Percentiles rank a stretch among this genome's conserved stretches.
Evolutionary conservation across 2,329 filamentous ascomycete species (phyloP).

Genomic region (Penicillium oxalicum): DNA sequence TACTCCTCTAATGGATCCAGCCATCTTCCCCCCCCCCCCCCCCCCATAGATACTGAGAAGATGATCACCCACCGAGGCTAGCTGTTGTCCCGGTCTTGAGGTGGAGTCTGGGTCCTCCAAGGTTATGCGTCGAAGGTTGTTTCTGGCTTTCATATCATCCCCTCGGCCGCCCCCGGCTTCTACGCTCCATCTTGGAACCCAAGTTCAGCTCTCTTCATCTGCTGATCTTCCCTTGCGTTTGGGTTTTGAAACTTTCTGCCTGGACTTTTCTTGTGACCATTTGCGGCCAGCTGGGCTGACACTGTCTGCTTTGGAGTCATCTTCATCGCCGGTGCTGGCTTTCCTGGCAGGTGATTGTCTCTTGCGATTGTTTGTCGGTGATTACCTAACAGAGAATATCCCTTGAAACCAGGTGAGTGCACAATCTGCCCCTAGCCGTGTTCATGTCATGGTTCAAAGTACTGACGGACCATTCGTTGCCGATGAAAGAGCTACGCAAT

Average conservation of each 20-base stretch:
- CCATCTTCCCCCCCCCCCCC: conserved; percentile 19
- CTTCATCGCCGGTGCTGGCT: neutral
- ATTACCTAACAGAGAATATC: neutral
- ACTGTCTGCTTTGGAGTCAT: neutral
- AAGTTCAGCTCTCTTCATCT: conserved; percentile 9
- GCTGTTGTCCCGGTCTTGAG: conserved; percentile 8
- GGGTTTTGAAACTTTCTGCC: conserved; percentile 4
- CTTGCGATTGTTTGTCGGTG: conserved; percentile 9
- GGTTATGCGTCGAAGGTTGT: conserved; percentile 23
- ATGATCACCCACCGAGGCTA: conserved; percentile 16
- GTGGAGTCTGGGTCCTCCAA: conserved; percentile 22
- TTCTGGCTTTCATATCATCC: conserved; percentile 23
- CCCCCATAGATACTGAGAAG: conserved; percentile 22
- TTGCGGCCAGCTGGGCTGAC: too few species aligned
- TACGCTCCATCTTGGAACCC: conserved; percentile 2
- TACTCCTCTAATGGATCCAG: conserved; percentile 23
- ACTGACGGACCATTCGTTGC: conserved; percentile 21
- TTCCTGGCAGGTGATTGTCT: conserved; percentile 4
- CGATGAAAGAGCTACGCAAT: conserved; percentile 30
- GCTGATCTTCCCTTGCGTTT: conserved; percentile 11
- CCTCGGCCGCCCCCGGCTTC: conserved; percentile 17
- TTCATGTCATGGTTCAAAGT: conserved; percentile 1
- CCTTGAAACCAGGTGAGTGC: conserved; percentile 9
- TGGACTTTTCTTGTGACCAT: neutral
- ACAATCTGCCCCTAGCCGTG: conserved; percentile 14